Conservation (phyloP, 169 alveolate genomes). For the Plasmodium ovale region DNA sequence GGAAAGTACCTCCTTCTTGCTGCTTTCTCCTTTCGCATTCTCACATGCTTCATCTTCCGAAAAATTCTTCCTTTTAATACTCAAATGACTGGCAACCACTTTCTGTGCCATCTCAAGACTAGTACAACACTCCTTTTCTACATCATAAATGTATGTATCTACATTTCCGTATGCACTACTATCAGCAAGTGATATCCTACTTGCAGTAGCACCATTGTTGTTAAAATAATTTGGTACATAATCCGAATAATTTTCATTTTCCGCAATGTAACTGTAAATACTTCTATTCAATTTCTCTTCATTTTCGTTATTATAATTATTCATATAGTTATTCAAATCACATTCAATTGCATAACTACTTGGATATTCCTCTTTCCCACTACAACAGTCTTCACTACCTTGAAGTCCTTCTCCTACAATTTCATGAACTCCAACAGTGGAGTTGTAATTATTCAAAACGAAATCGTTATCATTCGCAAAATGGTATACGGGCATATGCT, state of each 20-base stretch:
- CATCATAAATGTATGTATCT: no score
- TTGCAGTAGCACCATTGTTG: no score
- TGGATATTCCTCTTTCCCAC: neutral
- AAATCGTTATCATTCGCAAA: conserved; percentile 23
- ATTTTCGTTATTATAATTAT: conserved; percentile 32
- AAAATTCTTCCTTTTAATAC: no score
- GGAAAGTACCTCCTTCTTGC: neutral
- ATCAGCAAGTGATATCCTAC: no score
- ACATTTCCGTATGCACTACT: no score
- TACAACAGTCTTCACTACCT: neutral
- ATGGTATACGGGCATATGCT: neutral
- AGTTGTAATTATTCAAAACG: conserved; percentile 19
- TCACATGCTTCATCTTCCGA: neutral
- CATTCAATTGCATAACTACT: neutral
- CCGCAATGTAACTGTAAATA: neutral
- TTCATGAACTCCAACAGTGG: neutral
- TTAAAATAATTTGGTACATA: no score
- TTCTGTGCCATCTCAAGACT: no score
- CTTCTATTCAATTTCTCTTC: conserved; percentile 10
- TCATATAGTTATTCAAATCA: conserved; percentile 27
- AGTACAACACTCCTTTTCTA: conserved; percentile 1
- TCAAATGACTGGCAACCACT: no score
- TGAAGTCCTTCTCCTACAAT: neutral
- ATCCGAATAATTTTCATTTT: no score
- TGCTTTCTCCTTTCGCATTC: neutral